phyloP scores from a whole-genome alignment of 768 basidiomycete genomes.

The Mycena crocata region DNA sequence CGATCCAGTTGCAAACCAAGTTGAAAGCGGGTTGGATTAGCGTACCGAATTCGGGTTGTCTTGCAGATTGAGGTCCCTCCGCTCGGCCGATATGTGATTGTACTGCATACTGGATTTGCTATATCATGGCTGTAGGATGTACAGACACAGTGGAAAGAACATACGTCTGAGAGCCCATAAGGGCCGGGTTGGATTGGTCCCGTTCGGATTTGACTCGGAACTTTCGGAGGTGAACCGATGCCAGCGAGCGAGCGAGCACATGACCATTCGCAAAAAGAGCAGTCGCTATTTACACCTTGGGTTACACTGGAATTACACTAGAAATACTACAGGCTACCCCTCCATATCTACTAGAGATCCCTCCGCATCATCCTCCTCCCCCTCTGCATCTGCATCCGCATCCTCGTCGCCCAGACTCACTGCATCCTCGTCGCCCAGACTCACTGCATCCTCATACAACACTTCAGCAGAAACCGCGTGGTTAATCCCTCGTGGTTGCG shows the following conservation, averaged over 20 bases:
- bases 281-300: neutral
- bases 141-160: slow-evolving; percentile 15
- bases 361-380: slow-evolving; percentile 47
- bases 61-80: slow-evolving; percentile 63
- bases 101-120: slow-evolving; percentile 74
- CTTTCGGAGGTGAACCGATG: slow-evolving; percentile 19
- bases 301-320: slow-evolving; percentile 1
- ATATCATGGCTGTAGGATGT: slow-evolving; percentile 36
- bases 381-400: slow-evolving; percentile 46
- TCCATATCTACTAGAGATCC: slow-evolving; percentile 53
- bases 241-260: too few relatives aligned
- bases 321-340: slow-evolving; percentile 21
- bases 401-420: slow-evolving; percentile 36
- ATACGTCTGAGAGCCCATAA: slow-evolving; percentile 31
- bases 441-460: slow-evolving; percentile 14
- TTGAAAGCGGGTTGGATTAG: slow-evolving; percentile 32
- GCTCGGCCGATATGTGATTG: slow-evolving; percentile 65
- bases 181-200: slow-evolving; percentile 22
- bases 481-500: neutral
- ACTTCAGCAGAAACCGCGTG: neutral
- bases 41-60: slow-evolving; percentile 72
- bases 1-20: slow-evolving; percentile 38
- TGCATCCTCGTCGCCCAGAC: slow-evolving; percentile 34
- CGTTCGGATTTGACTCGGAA: slow-evolving; percentile 2
- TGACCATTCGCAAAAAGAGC: too few relatives aligned